Base-by-base conservation (phyloP, 116 monocot species). In the Papilionanthe hybrid region DNA sequence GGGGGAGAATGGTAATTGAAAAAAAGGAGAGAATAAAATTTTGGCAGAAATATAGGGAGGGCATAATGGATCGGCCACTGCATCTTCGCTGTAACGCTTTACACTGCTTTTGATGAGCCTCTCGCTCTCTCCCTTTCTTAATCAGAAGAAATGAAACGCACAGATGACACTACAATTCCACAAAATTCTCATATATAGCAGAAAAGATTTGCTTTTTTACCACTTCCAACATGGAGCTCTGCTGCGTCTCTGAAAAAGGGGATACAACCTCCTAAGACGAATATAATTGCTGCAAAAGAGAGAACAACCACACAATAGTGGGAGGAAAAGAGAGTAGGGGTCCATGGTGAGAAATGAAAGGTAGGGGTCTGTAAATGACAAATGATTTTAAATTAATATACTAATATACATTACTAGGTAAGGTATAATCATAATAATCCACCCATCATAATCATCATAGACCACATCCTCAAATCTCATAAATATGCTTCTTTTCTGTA, bases 61-160 rank as follows among this genome's bases (percentile, higher is more conserved):
- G 53, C 58, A 58, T 45, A 77, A 58, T 42, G 57, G 77, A 57
- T 77, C 27, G n/a, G 29, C 30, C 30, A 30, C 58, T 20, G 77
- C 77, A 77, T 57, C 43, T 43, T 65, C 63, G 44, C 7, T 77
- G 15, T 75, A 22, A 15, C 80, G 37, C 72, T 80, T 79, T 69
- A 30, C 80, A 42, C 80, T 72, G n/a, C 80, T 80, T 80, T 80
- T 80, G 72, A 80, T 80, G 80, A 50, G 11, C 22, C 37, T 37
- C 37, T 32, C 45, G n/a, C 19, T 53, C 72, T 55, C 50, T 32
- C 20, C 47, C 37, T 19, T n/a, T 45, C 2, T 22, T 3, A 37
- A 28, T 37, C 32, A 30, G 22, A 25, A 17, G 32, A 25, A 69
- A 69, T 28, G 4, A 69, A 13, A 13, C 69, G 15, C 29, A 32